Evolutionary conservation across 768 basidiomycete species (phyloP), one percentile per base, ranked within the genome.

Genomic region (Macrolepiota albuminosa): DNA sequence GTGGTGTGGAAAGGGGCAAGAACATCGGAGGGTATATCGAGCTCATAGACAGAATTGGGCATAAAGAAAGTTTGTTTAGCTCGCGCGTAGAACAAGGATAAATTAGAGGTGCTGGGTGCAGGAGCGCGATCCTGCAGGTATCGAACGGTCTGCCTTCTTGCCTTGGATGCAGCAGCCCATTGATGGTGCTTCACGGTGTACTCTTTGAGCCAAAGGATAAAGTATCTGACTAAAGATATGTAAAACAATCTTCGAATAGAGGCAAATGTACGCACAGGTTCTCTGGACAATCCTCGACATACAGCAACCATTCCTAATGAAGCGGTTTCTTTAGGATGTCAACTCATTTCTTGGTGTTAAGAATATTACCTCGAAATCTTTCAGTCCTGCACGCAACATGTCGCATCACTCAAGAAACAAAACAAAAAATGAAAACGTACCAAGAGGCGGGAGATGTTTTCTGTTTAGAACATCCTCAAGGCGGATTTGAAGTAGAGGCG

Each of bases 31-130:
- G 87, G 80, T 29, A 91, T 80, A 61, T 87, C 81, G 65, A 91
- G 84, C 62, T 90, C 88, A 66, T 88, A 91, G 46, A 80, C 77
- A 49, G 85, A 83, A 58, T 82, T 82, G 21, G 88, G 88, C 3
- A 85, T 87, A 62, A 91, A 83, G 69, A 93, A 93, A 0, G 90
- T 92, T 67, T 89, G 84, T 64, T 90, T 91, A 10, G 90, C 90
- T 40, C 89, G 85, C 3, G 82, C 75, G 67, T 89, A 93, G 72
- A 91, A 92, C 76, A 88, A 81, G 61, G 87, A 83, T 52, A 92
- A 76, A 43, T 79, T 75, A 5, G 84, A 72, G 0, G 83, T 82
- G 52, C 78, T 76, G 33, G 78, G 81, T 2, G 77, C 66, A 0
- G 79, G 76, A 69, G 72, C 76, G 34, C 71, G 69, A 11, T 71